Evolutionary conservation across 306 rosid species (phyloP), one percentile per base, ranked within the genome.

Genomic region (Cyamopsis tetragonoloba): DNA sequence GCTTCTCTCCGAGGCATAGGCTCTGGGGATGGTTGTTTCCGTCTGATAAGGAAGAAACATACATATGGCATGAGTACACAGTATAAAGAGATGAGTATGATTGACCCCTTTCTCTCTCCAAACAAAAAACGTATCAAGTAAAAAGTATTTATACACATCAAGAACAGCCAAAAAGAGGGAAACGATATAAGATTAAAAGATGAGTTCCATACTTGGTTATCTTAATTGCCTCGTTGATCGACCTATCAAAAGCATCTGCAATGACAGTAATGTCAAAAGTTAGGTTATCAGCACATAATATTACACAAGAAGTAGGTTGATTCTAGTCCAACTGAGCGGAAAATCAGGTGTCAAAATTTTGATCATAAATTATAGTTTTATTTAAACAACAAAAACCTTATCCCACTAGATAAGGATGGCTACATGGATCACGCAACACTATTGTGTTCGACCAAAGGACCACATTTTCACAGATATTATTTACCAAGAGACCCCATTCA

Each of bases 151-250:
- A 37, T 6, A 3, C 23, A 28, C 11, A 67, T 6, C n/a, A 46
- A 71, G 19, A 28, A 44, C 72, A 39, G 72, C 37, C 8, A 37
- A 24, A 60, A 19, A 43, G 24, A 70, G 57, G 47, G 11, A 26
- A 12, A 34, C 58, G 62, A 64, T 27, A 74, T 20, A 35, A 49
- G 64, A 22, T 39, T 37, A 44, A 35, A 48, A 50, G 35, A 72
- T 23, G 42, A 61, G 39, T 66, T 57, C 30, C 88, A 54, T 91
- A 91, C 97, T 87, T 87, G 73, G 98, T 92, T 72, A 89, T 84
- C 86, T 92, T 85, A 83, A 92, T 92, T 60, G 98, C 98, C 80
- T 92, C 98, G 27, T 87, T 92, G 79, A 92, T 92, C 42, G 98
- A 92, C 49, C 92, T 85, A 71, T 92, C 98, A 65, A 80, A 92